These are phyloP conservation scores for Tillandsia fasciculata DNA, from an alignment of 176 grass and related monocot genomes.

Conservation along the genomic window DNA sequence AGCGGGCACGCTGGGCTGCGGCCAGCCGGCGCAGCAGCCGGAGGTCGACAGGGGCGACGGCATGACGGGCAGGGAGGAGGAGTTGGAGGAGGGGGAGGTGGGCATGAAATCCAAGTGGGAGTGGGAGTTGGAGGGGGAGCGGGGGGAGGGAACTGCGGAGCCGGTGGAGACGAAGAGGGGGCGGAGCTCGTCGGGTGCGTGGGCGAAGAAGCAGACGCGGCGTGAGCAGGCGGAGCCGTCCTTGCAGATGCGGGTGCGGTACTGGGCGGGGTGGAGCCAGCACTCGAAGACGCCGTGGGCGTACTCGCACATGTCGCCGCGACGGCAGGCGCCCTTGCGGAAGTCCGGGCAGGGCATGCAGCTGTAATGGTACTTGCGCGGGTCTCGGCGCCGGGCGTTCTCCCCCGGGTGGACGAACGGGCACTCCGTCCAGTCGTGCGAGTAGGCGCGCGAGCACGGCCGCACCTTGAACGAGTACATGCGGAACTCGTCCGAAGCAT, in stretches of 20 bases:
- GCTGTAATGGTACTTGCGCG: slow-evolving; percentile 15
- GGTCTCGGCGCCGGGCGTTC: slow-evolving; percentile 13
- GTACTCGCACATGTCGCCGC: slow-evolving; percentile 9
- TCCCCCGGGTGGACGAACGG: slow-evolving; percentile 17
- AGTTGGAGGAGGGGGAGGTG: background rate
- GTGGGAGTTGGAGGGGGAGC: background rate
- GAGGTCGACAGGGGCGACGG: background rate
- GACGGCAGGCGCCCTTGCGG: slow-evolving; percentile 2
- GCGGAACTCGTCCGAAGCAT: slow-evolving; percentile 14
- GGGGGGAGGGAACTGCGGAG: background rate
- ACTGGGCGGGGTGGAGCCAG: slow-evolving; percentile 24
- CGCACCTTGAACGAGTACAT: slow-evolving; percentile 18
- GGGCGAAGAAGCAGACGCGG: slow-evolving; percentile 18
- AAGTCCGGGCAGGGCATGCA: slow-evolving; percentile 15
- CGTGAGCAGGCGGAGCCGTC: slow-evolving; percentile 6
- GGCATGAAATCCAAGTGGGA: background rate
- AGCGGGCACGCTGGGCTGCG: slow-evolving; percentile 48
- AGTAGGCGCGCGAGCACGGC: slow-evolving; percentile 11
- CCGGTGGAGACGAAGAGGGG: background rate
- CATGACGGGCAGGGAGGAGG: background rate
- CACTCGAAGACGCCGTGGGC: slow-evolving; percentile 20
- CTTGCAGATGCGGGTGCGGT: slow-evolving; percentile 19
- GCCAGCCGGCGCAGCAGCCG: slow-evolving; percentile 24
- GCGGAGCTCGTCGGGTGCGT: slow-evolving; percentile 5
- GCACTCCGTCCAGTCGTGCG: slow-evolving; percentile 20